These are phyloP conservation scores for Fusarium azukiicola DNA, from an alignment of 2,329 filamentous ascomycete genomes.

Conservation along the genomic window DNA sequence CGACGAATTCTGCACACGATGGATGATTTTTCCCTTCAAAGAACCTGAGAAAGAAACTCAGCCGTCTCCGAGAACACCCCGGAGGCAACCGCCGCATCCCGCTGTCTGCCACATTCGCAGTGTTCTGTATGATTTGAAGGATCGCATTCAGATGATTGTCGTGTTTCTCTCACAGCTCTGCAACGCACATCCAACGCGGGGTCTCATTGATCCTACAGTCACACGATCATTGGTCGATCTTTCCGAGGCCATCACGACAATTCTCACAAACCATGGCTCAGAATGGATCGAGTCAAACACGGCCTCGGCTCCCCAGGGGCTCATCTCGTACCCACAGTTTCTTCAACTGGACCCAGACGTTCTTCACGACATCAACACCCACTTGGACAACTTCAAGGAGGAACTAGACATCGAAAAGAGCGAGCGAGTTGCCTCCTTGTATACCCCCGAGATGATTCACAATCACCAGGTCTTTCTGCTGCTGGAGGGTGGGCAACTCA, in stretches of 20 bases:
- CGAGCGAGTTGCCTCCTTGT: not conserved
- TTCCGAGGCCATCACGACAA: constrained; percentile 38
- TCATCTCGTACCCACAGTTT: constrained; percentile 46
- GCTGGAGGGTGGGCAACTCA: constrained; percentile 32
- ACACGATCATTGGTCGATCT: constrained; percentile 27
- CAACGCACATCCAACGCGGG: not conserved
- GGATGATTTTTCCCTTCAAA: constrained; percentile 38
- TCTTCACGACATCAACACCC: constrained; percentile 32
- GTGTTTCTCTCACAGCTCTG: constrained; percentile 30
- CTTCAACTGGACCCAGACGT: constrained; percentile 43
- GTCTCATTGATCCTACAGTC: constrained; percentile 2
- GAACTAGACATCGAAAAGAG: constrained; percentile 33
- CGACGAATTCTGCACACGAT: constrained; percentile 39
- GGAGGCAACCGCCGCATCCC: constrained; percentile 32
- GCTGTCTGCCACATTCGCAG: constrained; percentile 37
- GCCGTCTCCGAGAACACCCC: not conserved
- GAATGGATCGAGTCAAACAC: constrained; percentile 52
- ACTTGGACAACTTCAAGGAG: constrained; percentile 38
- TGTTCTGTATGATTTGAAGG: constrained; percentile 49
- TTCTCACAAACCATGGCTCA: constrained; percentile 49
- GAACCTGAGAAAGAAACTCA: not conserved
- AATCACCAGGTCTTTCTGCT: constrained; percentile 46
- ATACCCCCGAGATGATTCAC: constrained; percentile 32
- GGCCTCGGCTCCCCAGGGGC: accelerated
- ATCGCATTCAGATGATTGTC: constrained; percentile 29